Base-by-base conservation (phyloP, 2,329 filamentous ascomycete genomes). In the Graphilbum sp. region DNA sequence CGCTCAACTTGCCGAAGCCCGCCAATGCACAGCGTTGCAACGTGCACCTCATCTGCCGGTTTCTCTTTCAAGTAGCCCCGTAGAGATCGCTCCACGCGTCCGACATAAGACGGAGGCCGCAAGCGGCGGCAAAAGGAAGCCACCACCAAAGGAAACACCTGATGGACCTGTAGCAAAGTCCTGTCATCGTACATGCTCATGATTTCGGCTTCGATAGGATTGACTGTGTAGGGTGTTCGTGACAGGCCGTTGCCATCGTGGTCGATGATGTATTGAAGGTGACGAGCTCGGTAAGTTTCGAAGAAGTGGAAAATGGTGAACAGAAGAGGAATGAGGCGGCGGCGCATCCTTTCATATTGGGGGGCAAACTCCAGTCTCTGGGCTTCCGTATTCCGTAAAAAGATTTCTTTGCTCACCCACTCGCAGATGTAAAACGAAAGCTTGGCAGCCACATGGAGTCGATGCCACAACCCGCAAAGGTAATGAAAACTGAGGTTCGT, bases 241-340 rank as follows among this genome's bases (percentile, higher is more conserved):
- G 56, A 55, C 34, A 79, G 46, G 5, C 72, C 69, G 35, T 66
- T 58, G 12, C 67, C 66, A 30, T 55, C 57, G 39, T 72, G 60
- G 35, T 69, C 59, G 35, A 59, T 56, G 19, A 79, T 62, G 43
- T 72, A 69, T 45, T 71, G 56, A 8, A 75, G 52, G 46, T 78
- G 72, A 3, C 75, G 57, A 30, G 62, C 64, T 41, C 74, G 67
- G 49, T 75, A 77, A 1, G 63, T 73, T 50, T 79, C 74, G 50
- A 79, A 78, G 49, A 79, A 79, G 51, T 79, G 74, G 45, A 78
- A 78, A 19, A 76, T 60, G 12, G 72, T 76, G 46, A 79, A 78
- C 15, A 79, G 60, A 8, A 77, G 52, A 1, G 74, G 74, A 39
- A 76, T 74, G 9, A 79, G 56, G 36, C 74, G 65, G 43, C 72